Evolutionary conservation across 257 asterid genomes (phyloP).

Genomic region (Solanum appendiculatum): DNA sequence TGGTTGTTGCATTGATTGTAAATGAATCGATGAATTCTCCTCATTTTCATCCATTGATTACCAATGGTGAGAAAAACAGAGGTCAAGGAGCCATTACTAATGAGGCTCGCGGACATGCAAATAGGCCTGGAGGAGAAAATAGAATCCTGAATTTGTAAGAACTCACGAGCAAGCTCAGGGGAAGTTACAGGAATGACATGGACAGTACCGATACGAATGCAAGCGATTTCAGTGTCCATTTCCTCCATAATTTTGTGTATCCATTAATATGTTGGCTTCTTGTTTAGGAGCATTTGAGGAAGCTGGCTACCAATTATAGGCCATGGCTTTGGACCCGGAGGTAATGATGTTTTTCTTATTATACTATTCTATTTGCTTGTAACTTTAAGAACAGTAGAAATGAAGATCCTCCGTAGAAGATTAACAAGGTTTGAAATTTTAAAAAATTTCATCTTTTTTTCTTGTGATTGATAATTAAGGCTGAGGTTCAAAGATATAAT

Average conservation of each 20-base stretch:
- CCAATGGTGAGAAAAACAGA: not conserved
- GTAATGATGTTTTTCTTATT: not conserved
- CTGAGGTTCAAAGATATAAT: too few relatives aligned
- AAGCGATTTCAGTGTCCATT: constrained; percentile 1
- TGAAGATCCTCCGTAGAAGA: too few relatives aligned
- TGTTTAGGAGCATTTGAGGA: not conserved
- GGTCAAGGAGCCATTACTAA: not conserved
- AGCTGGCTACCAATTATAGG: constrained; percentile 7
- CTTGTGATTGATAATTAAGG: too few relatives aligned
- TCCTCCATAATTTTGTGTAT: constrained; percentile 7
- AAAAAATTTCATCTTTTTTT: too few relatives aligned
- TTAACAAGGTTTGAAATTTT: too few relatives aligned
- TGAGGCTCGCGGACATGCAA: not conserved
- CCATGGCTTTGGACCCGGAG: constrained; percentile 5
- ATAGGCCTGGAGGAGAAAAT: constrained; percentile 1
- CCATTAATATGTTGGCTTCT: not conserved
- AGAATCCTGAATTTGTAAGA: not conserved
- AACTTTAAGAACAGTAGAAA: too few relatives aligned
- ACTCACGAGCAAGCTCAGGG: constrained; percentile 7
- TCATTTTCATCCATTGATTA: constrained; percentile 2
- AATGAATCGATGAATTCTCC: not conserved
- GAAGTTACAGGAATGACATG: constrained; percentile 8
- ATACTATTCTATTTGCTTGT: too few relatives aligned
- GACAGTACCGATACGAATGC: not conserved
- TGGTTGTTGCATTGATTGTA: too few relatives aligned